A percentile compares a stretch with the other conserved stretches of the same genome.
Evolutionary conservation across 768 basidiomycete genomes (phyloP).

Genomic region (Termitomyces sp.): DNA sequence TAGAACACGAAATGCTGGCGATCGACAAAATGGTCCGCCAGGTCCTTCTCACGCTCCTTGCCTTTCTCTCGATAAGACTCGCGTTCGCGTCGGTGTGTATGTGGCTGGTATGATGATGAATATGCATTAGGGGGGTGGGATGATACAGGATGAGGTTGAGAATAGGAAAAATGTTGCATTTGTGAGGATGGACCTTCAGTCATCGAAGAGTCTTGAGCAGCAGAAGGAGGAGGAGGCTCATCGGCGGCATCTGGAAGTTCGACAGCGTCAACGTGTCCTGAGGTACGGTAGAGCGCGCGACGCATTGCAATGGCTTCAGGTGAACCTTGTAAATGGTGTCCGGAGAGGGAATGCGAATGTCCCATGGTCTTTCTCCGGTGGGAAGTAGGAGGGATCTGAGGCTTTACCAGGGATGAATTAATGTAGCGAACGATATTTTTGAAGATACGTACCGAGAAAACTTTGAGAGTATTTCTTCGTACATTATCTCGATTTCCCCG

Average conservation of each 20-base stretch:
- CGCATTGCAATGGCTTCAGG: constrained; percentile 83
- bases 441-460: constrained; percentile 72
- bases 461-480: constrained; percentile 83
- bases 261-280: constrained; percentile 54
- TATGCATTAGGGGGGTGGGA: neutral
- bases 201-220: neutral
- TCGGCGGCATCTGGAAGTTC: constrained; percentile 17
- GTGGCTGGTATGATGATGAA: constrained; percentile 1
- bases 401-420: constrained; percentile 34
- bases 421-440: neutral
- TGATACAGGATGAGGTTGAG: neutral
- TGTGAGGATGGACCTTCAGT: neutral
- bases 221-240: constrained; percentile 2
- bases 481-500: constrained; percentile 91
- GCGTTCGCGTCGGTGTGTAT: constrained; percentile 1
- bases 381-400: constrained; percentile 52
- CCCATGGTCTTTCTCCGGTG: constrained; percentile 48
- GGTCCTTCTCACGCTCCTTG: constrained; percentile 34
- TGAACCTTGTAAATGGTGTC: constrained; percentile 40
- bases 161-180: neutral
- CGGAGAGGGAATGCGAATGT: constrained; percentile 24
- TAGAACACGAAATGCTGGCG: constrained; percentile 85
- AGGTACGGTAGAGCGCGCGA: constrained; percentile 70
- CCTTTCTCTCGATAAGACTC: constrained; percentile 41
- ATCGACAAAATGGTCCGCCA: constrained; percentile 43